Percentiles rank a stretch among this genome's conserved stretches.
phyloP scores from a whole-genome alignment of 2,329 filamentous ascomycete species.

The Penicillium frequentans region DNA sequence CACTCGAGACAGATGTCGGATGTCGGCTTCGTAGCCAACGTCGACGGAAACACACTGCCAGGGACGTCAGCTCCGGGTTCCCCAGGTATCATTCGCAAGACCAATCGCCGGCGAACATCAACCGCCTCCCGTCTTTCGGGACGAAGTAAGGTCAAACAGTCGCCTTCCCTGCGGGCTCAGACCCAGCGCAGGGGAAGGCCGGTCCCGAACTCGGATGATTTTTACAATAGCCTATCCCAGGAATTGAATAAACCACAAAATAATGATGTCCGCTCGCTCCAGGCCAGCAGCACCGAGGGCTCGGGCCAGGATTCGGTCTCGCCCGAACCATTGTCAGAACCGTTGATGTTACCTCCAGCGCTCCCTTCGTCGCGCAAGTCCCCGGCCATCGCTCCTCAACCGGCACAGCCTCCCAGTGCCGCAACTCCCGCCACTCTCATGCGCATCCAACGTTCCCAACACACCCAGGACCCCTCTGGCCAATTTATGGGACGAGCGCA shows the following conservation, averaged over 20 bases:
- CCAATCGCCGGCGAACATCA: slow-evolving; percentile 39
- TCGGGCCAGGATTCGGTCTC: slow-evolving; percentile 51
- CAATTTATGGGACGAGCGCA: slow-evolving; percentile 36
- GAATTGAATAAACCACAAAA: slow-evolving; percentile 28
- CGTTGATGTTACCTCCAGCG: slow-evolving; percentile 52
- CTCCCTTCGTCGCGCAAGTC: slow-evolving; percentile 44
- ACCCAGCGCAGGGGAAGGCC: slow-evolving; percentile 34
- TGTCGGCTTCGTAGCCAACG: slow-evolving; percentile 41
- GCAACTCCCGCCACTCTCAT: slow-evolving; percentile 89
- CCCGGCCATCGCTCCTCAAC: slow-evolving; percentile 37
- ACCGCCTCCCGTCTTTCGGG: slow-evolving; percentile 32
- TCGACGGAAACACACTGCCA: slow-evolving; percentile 39
- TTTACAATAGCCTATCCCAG: slow-evolving; percentile 38
- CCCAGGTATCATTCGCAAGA: slow-evolving; percentile 34
- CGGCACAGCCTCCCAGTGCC: slow-evolving; percentile 43
- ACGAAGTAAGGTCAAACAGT: slow-evolving; percentile 43
- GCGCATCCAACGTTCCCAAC: slow-evolving; percentile 61
- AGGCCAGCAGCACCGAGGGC: slow-evolving; percentile 44
- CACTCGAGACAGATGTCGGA: slow-evolving; percentile 38
- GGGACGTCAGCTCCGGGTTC: slow-evolving; percentile 27
- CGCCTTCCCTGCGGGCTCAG: slow-evolving; percentile 45
- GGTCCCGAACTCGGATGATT: slow-evolving; percentile 34
- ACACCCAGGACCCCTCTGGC: slow-evolving; percentile 39
- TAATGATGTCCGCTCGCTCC: slow-evolving; percentile 31
- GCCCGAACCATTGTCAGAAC: slow-evolving; percentile 51